Evolutionary conservation across 352 stramenopile species (phyloP).

Genomic region (Pythium chondricola): DNA sequence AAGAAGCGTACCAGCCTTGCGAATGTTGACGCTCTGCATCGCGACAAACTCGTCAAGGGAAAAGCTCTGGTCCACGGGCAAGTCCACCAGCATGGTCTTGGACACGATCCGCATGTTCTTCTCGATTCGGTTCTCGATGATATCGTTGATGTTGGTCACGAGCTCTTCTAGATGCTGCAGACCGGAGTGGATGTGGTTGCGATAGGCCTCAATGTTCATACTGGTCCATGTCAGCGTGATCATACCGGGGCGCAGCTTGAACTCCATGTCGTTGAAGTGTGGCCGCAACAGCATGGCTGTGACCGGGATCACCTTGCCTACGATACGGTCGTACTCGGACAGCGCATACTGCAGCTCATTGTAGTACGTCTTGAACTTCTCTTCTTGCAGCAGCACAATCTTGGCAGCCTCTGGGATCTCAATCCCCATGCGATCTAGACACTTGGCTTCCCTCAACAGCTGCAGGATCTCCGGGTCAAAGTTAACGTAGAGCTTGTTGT

Average conservation of each 20-base stretch:
- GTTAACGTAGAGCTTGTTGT: slow-evolving; percentile 98
- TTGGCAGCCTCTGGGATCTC: slow-evolving; percentile 97
- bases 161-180: slow-evolving; percentile 96
- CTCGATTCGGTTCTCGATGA: slow-evolving; percentile 98
- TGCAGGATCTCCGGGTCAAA: slow-evolving; percentile 98
- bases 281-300: slow-evolving; percentile 93
- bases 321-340: slow-evolving; percentile 96
- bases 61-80: slow-evolving; percentile 95
- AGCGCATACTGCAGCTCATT: slow-evolving; percentile 96
- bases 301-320: slow-evolving; percentile 96
- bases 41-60: slow-evolving; percentile 97
- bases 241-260: slow-evolving; percentile 97
- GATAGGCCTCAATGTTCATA: slow-evolving; percentile 99
- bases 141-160: slow-evolving; percentile 98
- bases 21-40: slow-evolving; percentile 95
- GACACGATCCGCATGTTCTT: slow-evolving; percentile 98
- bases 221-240: slow-evolving; percentile 99
- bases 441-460: slow-evolving; percentile 96
- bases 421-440: slow-evolving; percentile 97
- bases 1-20: slow-evolving; percentile 84
- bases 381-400: slow-evolving; percentile 96
- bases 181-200: slow-evolving; percentile 89
- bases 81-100: slow-evolving; percentile 96
- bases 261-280: slow-evolving; percentile 99
- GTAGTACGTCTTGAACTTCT: slow-evolving; percentile 99